Conservation (phyloP, 2,329 filamentous ascomycete species). For the Hypoxylon sp. region DNA sequence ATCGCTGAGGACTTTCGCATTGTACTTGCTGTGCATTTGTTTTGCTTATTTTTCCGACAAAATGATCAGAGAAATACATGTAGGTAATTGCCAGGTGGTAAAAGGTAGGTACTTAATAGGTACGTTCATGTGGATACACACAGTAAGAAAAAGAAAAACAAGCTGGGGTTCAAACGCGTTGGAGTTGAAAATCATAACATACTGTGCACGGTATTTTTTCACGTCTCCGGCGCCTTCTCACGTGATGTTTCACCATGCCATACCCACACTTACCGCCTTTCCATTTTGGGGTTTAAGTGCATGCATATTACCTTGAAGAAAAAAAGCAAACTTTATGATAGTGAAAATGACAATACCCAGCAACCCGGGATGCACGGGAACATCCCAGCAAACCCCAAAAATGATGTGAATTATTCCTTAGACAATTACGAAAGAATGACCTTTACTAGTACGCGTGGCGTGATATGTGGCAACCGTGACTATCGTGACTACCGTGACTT, state of each 20-base stretch:
- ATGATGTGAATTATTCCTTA: not conserved
- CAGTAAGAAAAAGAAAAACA: slow-evolving; percentile 43
- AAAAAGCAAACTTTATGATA: slow-evolving; percentile 25
- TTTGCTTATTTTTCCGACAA: slow-evolving; percentile 1
- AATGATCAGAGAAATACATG: slow-evolving; percentile 7
- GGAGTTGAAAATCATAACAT: slow-evolving; percentile 34
- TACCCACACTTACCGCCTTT: slow-evolving; percentile 7
- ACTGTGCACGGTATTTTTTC: slow-evolving; percentile 45
- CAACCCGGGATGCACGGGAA: slow-evolving; percentile 27
- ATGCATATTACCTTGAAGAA: slow-evolving; percentile 21
- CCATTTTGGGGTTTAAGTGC: slow-evolving; percentile 40
- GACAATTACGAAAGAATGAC: slow-evolving; percentile 16
- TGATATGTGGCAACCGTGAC: slow-evolving; percentile 4
- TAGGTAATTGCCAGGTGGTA: too few relatives aligned
- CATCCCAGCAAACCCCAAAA: slow-evolving; percentile 23
- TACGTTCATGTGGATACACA: not conserved
- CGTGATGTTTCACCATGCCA: slow-evolving; percentile 47
- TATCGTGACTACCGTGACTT: slow-evolving; percentile 7
- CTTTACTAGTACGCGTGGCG: slow-evolving; percentile 9
- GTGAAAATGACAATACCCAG: slow-evolving; percentile 16
- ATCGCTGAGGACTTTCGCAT: not conserved
- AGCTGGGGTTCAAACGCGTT: slow-evolving; percentile 48
- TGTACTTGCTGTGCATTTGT: slow-evolving; percentile 2
- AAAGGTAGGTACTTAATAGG: not conserved
- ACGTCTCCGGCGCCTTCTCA: slow-evolving; percentile 51